Conservation (phyloP, 129 eudicot genomes). For the carrot (Daucus carota) region DH1_v3.0 NC_030388.2:27699001-27699500, state of each 20-base stretch:
- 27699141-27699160: neutral
- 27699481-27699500: neutral
- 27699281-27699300: neutral
- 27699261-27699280: neutral
- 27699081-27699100: conserved; percentile 19
- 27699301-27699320: neutral
- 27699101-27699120: neutral
- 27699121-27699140: neutral
- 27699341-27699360: neutral
- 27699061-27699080: conserved; percentile 97
- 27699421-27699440: neutral
- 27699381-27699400: neutral
- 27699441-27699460: neutral
- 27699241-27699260: neutral
- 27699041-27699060: conserved; percentile 93
- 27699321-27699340: neutral
- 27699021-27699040: conserved; percentile 97
- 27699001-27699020: conserved; percentile 91
- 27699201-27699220: neutral
- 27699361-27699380: neutral
- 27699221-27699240: neutral
- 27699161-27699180: neutral
- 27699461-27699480: neutral
- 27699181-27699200: neutral
- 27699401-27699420: neutral